These are phyloP conservation scores for Leucosporidium creatinivorum DNA, from an alignment of 768 basidiomycete species.

Conservation along the genomic window DNA sequence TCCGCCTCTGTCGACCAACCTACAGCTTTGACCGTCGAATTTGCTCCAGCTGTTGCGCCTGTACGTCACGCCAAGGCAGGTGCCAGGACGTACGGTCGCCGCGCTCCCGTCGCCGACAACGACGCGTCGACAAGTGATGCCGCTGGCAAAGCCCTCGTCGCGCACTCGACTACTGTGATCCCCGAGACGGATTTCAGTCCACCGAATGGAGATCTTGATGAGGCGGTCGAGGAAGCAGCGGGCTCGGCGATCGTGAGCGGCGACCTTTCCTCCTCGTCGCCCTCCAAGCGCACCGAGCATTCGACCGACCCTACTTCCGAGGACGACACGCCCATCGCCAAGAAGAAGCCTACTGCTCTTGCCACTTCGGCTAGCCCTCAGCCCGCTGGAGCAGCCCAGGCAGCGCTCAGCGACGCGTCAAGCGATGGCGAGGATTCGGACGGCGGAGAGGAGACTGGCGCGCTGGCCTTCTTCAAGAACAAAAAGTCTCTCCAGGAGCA, in stretches of 20 bases:
- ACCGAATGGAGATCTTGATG: neutral
- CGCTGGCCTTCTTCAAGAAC: neutral
- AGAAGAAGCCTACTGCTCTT: neutral
- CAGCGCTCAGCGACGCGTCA: neutral
- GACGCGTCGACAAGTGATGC: neutral
- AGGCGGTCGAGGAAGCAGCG: neutral
- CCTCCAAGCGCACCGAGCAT: conserved; percentile 1
- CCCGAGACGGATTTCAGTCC: conserved; percentile 18
- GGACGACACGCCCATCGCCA: conserved; percentile 5
- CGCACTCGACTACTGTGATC: conserved; percentile 4
- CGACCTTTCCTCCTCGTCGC: conserved; percentile 2
- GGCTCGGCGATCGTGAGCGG: too few relatives aligned
- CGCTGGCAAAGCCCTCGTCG: neutral
- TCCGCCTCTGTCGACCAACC: too few relatives aligned
- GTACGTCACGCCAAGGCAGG: neutral
- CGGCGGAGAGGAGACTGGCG: neutral
- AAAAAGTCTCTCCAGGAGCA: neutral
- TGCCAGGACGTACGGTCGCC: neutral
- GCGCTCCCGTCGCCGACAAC: neutral
- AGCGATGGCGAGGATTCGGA: neutral
- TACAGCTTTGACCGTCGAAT: too few relatives aligned
- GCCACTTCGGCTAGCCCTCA: neutral
- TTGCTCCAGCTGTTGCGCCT: neutral
- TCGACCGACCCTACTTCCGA: conserved; percentile 29
- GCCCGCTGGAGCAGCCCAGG: too few relatives aligned